Percentiles rank a stretch among this genome's conserved stretches.
Conservation (phyloP, 306 rosid genomes). For the Castanea crenata region DNA sequence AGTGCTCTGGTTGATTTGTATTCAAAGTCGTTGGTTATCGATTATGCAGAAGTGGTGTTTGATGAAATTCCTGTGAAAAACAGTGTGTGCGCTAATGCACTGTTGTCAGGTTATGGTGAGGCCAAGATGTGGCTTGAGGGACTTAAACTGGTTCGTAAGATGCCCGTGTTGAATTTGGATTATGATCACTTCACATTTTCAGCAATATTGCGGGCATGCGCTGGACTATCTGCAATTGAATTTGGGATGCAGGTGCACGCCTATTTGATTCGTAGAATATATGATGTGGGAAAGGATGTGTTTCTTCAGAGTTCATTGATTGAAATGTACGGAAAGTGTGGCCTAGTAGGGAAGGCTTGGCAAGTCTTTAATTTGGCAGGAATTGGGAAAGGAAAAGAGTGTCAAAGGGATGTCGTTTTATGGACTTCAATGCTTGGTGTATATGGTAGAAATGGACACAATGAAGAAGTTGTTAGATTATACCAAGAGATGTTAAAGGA, state of each 20-base stretch:
- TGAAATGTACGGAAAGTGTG: slow-evolving; percentile 84
- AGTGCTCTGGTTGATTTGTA: slow-evolving; percentile 63
- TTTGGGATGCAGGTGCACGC: slow-evolving; percentile 67
- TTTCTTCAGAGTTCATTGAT: slow-evolving; percentile 61
- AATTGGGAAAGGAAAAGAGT: slow-evolving; percentile 32
- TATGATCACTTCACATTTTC: slow-evolving; percentile 66
- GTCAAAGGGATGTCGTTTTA: slow-evolving; percentile 54
- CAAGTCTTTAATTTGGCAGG: slow-evolving; percentile 53
- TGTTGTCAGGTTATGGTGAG: slow-evolving; percentile 58
- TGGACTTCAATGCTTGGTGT: slow-evolving; percentile 84
- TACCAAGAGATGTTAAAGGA: slow-evolving; percentile 58
- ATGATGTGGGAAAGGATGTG: slow-evolving; percentile 48
- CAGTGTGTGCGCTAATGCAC: slow-evolving; percentile 71
- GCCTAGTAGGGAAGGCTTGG: slow-evolving; percentile 58
- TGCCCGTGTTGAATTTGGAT: slow-evolving; percentile 53
- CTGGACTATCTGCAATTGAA: slow-evolving; percentile 60
- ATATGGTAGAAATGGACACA: slow-evolving; percentile 61
- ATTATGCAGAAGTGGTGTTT: slow-evolving; percentile 57
- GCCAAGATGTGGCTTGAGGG: slow-evolving; percentile 56
- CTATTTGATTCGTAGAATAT: slow-evolving; percentile 39
- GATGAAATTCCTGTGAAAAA: slow-evolving; percentile 74
- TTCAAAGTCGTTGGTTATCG: slow-evolving; percentile 35
- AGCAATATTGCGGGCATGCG: slow-evolving; percentile 59
- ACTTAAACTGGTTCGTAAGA: slow-evolving; percentile 51
- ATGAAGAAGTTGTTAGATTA: slow-evolving; percentile 51